Conservation (phyloP, 1,139 yeast species). For the Yamadazyma triangularis region DNA sequence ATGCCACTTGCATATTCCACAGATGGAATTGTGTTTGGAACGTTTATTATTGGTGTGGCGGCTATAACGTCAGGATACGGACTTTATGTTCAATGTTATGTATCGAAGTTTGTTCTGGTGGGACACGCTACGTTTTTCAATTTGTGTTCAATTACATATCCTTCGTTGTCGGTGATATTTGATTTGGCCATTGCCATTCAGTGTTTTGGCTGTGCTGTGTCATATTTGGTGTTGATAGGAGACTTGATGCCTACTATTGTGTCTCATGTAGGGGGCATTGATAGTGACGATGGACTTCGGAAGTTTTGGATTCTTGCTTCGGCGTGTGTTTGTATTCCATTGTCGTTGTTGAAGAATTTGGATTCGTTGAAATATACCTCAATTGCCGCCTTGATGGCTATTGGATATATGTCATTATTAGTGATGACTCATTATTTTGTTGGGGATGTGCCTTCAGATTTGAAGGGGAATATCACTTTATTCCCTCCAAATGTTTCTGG, state of each 20-base stretch:
- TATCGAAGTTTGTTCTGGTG: conserved; percentile 61
- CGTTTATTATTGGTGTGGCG: conserved; percentile 60
- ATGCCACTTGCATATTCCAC: conserved; percentile 85
- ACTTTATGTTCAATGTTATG: conserved; percentile 69
- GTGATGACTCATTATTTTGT: conserved; percentile 31
- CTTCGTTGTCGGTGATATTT: conserved; percentile 73
- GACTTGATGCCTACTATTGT: conserved; percentile 43
- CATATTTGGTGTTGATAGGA: conserved; percentile 43
- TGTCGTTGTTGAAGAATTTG: conserved; percentile 39
- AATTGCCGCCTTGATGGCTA: conserved; percentile 37
- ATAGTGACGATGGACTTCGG: conserved; percentile 17
- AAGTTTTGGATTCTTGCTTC: conserved; percentile 38
- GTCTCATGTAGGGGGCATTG: conserved; percentile 13
- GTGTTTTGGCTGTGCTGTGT: conserved; percentile 53
- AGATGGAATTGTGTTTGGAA: conserved; percentile 77
- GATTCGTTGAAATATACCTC: conserved; percentile 45
- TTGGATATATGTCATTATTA: conserved; percentile 33
- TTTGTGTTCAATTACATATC: conserved; percentile 79
- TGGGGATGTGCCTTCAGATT: conserved; percentile 41
- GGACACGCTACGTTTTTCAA: conserved; percentile 86
- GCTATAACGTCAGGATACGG: conserved; percentile 81
- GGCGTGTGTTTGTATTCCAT: conserved; percentile 34
- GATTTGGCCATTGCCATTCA: conserved; percentile 87
- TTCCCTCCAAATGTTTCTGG: conserved; percentile 58
- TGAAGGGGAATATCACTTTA: conserved; percentile 52